Conservation (phyloP, 2,329 filamentous ascomycete genomes). For the Tricladium varicosporioides region DNA sequence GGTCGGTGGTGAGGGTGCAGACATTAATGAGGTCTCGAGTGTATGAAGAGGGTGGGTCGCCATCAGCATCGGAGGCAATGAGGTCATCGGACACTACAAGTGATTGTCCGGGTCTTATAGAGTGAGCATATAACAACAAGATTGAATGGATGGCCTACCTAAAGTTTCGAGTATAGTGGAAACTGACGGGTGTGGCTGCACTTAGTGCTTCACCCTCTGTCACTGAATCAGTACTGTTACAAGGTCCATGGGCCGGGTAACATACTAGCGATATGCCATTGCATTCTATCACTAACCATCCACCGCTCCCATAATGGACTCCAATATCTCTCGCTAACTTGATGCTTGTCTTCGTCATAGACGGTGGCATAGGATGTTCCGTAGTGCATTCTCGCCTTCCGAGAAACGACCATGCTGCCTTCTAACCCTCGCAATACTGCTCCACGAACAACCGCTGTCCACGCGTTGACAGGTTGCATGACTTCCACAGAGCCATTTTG, state of each 20-base stretch:
- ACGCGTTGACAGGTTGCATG: slow-evolving; percentile 79
- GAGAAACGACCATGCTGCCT: slow-evolving; percentile 74
- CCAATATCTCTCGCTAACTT: slow-evolving; percentile 73
- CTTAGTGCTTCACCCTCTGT: slow-evolving; percentile 69
- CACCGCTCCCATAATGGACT: slow-evolving; percentile 76
- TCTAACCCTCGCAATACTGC: slow-evolving; percentile 74
- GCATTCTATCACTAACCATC: slow-evolving; percentile 83
- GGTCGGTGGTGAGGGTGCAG: slow-evolving; percentile 77
- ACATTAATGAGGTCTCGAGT: slow-evolving; percentile 65
- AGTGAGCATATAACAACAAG: background rate
- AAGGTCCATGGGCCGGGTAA: background rate
- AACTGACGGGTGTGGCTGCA: slow-evolving; percentile 70
- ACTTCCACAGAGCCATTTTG: slow-evolving; percentile 66
- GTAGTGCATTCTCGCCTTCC: slow-evolving; percentile 69
- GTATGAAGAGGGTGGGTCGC: slow-evolving; percentile 55
- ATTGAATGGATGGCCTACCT: slow-evolving; percentile 9
- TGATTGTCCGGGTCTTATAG: slow-evolving; percentile 66
- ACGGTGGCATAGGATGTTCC: slow-evolving; percentile 80
- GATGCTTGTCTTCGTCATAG: slow-evolving; percentile 74
- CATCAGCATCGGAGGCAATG: slow-evolving; percentile 70
- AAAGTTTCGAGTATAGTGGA: slow-evolving; percentile 86
- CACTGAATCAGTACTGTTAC: slow-evolving; percentile 11
- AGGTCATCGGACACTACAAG: slow-evolving; percentile 75
- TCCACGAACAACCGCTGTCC: slow-evolving; percentile 77
- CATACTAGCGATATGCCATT: slow-evolving; percentile 75